A percentile compares a stretch with the other conserved stretches of the same genome.
These are phyloP conservation scores for Sporobolomyces roseus DNA, from an alignment of 768 basidiomycete species.

Conservation along the genomic window DNA sequence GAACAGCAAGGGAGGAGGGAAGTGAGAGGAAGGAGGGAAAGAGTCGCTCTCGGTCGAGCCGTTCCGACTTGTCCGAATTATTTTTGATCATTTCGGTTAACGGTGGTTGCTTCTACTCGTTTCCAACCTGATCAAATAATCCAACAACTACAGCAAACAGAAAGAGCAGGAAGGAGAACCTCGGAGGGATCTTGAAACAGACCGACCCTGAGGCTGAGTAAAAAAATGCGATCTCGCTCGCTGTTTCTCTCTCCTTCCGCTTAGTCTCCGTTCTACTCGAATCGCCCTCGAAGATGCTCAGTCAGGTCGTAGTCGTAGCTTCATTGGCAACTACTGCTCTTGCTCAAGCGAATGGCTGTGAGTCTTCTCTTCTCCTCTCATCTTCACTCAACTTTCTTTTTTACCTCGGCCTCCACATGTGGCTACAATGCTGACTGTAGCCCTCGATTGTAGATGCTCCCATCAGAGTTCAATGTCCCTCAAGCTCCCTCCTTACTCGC, in stretches of 20 bases:
- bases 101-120: too few relatives aligned
- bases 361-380: neutral
- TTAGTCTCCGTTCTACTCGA: neutral
- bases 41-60: too few relatives aligned
- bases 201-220: neutral
- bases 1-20: neutral
- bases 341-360: constrained; percentile 11
- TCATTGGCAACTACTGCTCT: neutral
- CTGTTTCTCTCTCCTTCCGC: neutral
- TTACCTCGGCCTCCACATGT: neutral
- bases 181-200: neutral
- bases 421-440: too few relatives aligned
- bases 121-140: too few relatives aligned
- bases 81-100: too few relatives aligned
- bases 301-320: neutral
- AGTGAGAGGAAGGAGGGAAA: neutral
- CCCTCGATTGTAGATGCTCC: constrained; percentile 26
- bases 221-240: neutral
- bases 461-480: constrained; percentile 7
- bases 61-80: too few relatives aligned
- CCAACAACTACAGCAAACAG: neutral
- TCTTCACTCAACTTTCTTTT: neutral
- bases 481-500: neutral
- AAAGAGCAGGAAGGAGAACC: neutral
- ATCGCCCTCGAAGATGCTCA: neutral